Percentiles rank a stretch among this genome's conserved stretches.
Conservation (phyloP, 192 early-diverging fungal genomes). For the Coemansia sp. region DNA sequence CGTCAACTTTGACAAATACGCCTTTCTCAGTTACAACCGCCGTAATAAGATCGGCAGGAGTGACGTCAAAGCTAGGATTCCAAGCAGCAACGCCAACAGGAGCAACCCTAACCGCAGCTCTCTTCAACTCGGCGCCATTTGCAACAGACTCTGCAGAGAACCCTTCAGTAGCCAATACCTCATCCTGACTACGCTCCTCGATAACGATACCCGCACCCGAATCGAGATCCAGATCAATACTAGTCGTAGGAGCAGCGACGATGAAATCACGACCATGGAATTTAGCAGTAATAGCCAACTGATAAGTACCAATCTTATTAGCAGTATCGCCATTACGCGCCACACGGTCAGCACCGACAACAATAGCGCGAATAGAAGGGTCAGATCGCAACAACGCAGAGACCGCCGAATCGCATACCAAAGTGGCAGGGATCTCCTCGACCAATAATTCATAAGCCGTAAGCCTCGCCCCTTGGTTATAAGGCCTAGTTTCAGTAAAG, state of each 20-base stretch:
- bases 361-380: conserved; percentile 72
- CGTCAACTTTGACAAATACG: conserved; percentile 64
- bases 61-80: conserved; percentile 98
- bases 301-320: conserved; percentile 99
- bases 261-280: conserved; percentile 87
- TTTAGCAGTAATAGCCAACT: conserved; percentile 89
- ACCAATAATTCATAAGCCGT: conserved; percentile 93
- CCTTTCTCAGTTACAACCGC: conserved; percentile 94
- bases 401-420: conserved; percentile 92
- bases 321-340: conserved; percentile 97
- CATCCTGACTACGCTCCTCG: conserved; percentile 76
- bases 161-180: conserved; percentile 67
- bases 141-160: conserved; percentile 43
- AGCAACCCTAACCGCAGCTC: conserved; percentile 74
- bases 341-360: conserved; percentile 97
- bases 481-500: conserved; percentile 97
- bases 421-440: conserved; percentile 90
- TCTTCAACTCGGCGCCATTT: conserved; percentile 42
- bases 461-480: conserved; percentile 95
- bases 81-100: conserved; percentile 87
- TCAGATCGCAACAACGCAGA: conserved; percentile 75
- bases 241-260: conserved; percentile 94
- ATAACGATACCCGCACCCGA: conserved; percentile 82
- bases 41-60: conserved; percentile 83
- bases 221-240: conserved; percentile 77